Evolutionary conservation across 768 basidiomycete genomes (phyloP), one percentile per base, ranked within the genome.

Genomic region (Paxillus involutus): DNA sequence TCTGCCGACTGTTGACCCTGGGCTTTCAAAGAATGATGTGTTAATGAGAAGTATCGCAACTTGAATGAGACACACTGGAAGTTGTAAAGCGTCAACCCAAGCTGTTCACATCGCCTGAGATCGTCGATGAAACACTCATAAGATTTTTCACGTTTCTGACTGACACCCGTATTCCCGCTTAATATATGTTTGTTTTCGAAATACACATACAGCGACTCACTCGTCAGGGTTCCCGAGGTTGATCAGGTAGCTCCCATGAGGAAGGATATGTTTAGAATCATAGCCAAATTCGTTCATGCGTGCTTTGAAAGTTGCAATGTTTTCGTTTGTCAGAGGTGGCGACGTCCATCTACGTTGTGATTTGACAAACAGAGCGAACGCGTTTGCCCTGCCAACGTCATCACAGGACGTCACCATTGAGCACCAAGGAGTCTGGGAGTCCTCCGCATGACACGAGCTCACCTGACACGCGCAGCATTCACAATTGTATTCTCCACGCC

Each of bases 61-160:
- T 29, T 40, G 3, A 17, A 33, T 16, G 8, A 55, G 33, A 77
- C 89, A 39, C 52, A 92, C 92, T 94, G 92, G 66, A 94, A 91
- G 64, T 94, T 94, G 68, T 90, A 94, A 6, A 87, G 66, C 50
- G 75, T 71, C 17, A 94, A 75, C 0, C 87, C 91, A 16, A 95
- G 79, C 54, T 77, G 77, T 60, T 92, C 88, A 61, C 91, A 92
- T 46, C 93, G 75, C 63, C 79, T 77, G 24, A 94, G 71, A 53
- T 95, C 93, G 52, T 94, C 93, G 8, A 92, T 60, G 66, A 95
- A 94, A 65, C 91, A 94, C 17, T 80, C 76, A 55, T 84, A 91
- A 0, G 85, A 84, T 59, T 89, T 88, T 58, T 82, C 76, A 1
- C 88, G 79, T 54, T 88, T 91, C 19, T 75, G 74, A 8, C 86